A percentile compares a stretch with the other conserved stretches of the same genome.
These are phyloP conservation scores for Fusarium sp. DNA, from an alignment of 2,329 filamentous ascomycete species.

Conservation along the genomic window DNA sequence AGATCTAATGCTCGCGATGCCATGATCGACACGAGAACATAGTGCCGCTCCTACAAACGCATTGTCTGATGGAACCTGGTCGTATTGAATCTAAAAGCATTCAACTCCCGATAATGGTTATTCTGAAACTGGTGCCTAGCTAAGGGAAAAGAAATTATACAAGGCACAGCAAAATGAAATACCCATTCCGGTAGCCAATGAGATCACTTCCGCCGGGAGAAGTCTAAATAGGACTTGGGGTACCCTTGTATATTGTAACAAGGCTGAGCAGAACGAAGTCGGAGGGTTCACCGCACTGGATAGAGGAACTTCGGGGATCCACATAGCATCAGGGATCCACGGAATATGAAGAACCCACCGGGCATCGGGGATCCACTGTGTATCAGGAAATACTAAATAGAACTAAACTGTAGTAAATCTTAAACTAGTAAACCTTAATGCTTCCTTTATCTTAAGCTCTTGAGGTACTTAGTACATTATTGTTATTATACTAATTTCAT, in stretches of 20 bases:
- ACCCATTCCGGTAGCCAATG: background rate
- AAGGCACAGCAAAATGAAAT: constrained; percentile 12
- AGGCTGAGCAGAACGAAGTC: constrained; percentile 7
- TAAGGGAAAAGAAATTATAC: background rate
- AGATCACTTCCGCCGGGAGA: background rate
- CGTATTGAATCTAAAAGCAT: background rate
- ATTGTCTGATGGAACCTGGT: too few relatives aligned
- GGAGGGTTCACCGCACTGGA: background rate
- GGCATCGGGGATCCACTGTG: too few relatives aligned
- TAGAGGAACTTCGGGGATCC: too few relatives aligned
- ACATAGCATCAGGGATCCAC: too few relatives aligned
- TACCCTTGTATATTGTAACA: background rate
- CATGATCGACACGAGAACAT: background rate
- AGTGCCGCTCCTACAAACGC: background rate
- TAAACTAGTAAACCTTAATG: too few relatives aligned
- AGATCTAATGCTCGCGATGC: background rate
- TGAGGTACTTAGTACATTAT: too few relatives aligned
- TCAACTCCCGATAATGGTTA: background rate
- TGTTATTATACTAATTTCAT: too few relatives aligned
- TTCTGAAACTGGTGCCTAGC: too few relatives aligned
- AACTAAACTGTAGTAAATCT: too few relatives aligned
- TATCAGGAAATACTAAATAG: too few relatives aligned
- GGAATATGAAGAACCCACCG: too few relatives aligned
- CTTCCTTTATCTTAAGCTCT: too few relatives aligned
- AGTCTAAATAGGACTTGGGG: background rate